Percentiles rank a stretch among this genome's conserved stretches.
These are phyloP conservation scores for Stevia rebaudiana DNA, from an alignment of 140 eudicot genomes.

Conservation along the genomic window DNA sequence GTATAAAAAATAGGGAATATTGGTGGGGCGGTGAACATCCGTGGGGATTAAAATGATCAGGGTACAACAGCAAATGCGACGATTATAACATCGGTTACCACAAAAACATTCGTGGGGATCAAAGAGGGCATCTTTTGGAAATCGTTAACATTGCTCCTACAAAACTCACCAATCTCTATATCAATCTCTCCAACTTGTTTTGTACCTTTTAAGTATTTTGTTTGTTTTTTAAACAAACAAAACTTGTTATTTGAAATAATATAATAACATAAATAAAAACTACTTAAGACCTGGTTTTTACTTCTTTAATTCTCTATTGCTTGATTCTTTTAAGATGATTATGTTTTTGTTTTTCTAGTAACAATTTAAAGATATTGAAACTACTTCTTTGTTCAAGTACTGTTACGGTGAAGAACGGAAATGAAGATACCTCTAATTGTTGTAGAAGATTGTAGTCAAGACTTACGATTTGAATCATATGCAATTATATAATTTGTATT, in stretches of 20 bases:
- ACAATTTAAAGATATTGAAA: too few relatives aligned
- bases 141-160: conserved; percentile 40
- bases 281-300: neutral
- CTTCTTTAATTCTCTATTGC: neutral
- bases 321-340: too few relatives aligned
- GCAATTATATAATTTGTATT: too few relatives aligned
- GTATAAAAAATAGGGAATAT: conserved; percentile 9
- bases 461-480: too few relatives aligned
- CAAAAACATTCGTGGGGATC: conserved; percentile 27
- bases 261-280: too few relatives aligned
- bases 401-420: too few relatives aligned
- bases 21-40: conserved; percentile 33
- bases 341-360: too few relatives aligned
- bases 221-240: neutral
- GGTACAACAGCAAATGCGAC: conserved; percentile 41
- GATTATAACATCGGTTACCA: conserved; percentile 30
- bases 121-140: conserved; percentile 68
- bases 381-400: too few relatives aligned
- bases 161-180: conserved; percentile 60
- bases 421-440: too few relatives aligned
- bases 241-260: neutral
- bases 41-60: conserved; percentile 42
- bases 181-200: conserved; percentile 5
- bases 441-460: too few relatives aligned
- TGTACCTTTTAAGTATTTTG: neutral